Base-by-base conservation (phyloP, 495 filamentous ascomycete species). In the Daldinia concentrica region DNA sequence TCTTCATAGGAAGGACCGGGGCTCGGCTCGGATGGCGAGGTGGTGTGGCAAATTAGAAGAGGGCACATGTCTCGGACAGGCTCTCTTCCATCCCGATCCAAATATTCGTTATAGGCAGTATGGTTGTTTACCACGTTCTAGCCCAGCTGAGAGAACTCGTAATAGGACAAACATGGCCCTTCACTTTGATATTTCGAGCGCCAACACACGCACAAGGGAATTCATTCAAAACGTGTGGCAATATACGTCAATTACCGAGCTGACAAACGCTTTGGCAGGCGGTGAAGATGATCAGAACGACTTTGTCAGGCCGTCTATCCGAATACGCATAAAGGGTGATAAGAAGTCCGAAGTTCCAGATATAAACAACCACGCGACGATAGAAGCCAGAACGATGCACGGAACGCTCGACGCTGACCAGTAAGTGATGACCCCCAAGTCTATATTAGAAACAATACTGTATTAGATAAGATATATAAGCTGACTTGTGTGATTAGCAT, bases 401-500 rank as follows among this genome's bases (percentile, higher is more conserved):
- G 73, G 73, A 2, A 75, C 73, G n/a, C 29, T 75, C n/a, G 73
- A 75, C 37, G 70, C 58, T 12, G 56, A 66, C 22, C 70, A 75
- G 68, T 71, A 71, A 66, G 68, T 66, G 0, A 32, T 7, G 43
- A 12, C 6, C 41, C 30, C 45, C 3, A 11, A 6, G 45, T 51
- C 45, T 26, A 48, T 48, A 4, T 22, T 36, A 3, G 12, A 36
- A 14, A 36, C 4, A 36, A 12, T 36, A 12, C 12, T 6, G 34
- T 5, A 36, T 36, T 36, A 12, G 48, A 11, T 5, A 17, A 52
- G n/a, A 17, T n/a, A 34, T 15, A 19, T 39, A 26, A 30, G 43
- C 48, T 64, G 17, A 64, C 61, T 1, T 70, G 0, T 0, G 6
- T 24, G n/a, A 15, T 60, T 34, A 71, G 68, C 29, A 73, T 75